Evolutionary conservation across 805 yeast species (phyloP).

Genomic region (Limtongia smithiae): DNA sequence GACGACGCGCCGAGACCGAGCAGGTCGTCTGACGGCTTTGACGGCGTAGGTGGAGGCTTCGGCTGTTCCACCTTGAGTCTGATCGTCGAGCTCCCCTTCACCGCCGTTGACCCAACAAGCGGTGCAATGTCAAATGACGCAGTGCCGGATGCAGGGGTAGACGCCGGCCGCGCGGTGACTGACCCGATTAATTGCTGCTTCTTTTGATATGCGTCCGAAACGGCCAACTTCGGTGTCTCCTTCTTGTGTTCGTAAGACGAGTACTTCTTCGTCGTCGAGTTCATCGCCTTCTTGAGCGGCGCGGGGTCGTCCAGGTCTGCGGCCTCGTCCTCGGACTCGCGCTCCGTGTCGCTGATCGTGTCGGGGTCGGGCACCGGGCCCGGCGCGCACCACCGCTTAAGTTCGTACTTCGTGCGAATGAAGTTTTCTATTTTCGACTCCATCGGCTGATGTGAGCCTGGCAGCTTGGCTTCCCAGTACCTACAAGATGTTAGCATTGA

Average conservation of each 20-base stretch:
- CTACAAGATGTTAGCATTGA: no score
- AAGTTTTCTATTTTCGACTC: conserved; percentile 79
- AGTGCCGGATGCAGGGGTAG: conserved; percentile 14
- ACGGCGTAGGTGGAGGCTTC: conserved; percentile 4
- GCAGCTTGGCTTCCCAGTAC: conserved; percentile 81
- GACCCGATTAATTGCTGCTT: conserved; percentile 19
- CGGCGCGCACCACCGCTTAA: conserved; percentile 77
- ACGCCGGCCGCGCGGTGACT: conserved; percentile 23
- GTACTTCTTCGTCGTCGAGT: conserved; percentile 13
- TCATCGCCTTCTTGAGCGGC: background rate
- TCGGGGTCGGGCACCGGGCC: conserved; percentile 56
- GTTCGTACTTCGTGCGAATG: conserved; percentile 86
- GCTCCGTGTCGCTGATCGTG: conserved; percentile 26
- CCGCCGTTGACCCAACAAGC: conserved; percentile 8
- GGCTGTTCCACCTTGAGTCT: conserved; percentile 20
- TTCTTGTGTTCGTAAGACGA: conserved; percentile 6
- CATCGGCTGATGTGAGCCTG: conserved; percentile 70
- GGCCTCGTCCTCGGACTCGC: conserved; percentile 4
- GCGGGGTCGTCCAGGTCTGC: background rate
- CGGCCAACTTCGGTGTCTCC: conserved; percentile 14
- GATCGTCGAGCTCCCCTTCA: conserved; percentile 25
- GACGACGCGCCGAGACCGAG: conserved; percentile 15
- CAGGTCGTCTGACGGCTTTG: conserved; percentile 16
- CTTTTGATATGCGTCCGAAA: conserved; percentile 19
- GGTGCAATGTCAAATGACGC: background rate